These are phyloP conservation scores for Jimgerdemannia flammicorona DNA, from an alignment of 192 early-diverging fungal species.

Conservation along the genomic window DNA sequence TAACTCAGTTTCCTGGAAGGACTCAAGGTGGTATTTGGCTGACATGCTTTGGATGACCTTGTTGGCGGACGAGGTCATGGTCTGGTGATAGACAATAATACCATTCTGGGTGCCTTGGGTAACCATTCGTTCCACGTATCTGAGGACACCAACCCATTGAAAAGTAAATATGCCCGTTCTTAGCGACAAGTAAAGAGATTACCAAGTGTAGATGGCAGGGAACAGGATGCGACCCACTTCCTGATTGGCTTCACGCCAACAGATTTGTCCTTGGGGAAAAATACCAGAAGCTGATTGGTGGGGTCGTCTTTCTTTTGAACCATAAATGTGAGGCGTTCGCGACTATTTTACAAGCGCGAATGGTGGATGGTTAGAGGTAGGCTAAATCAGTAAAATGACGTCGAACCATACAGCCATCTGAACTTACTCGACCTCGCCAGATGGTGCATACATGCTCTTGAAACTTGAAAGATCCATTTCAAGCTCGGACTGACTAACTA, in stretches of 20 bases:
- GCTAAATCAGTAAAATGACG: no score
- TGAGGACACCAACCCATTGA: conserved; percentile 3
- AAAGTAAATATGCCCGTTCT: not conserved
- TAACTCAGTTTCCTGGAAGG: conserved; percentile 89
- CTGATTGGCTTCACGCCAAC: conserved; percentile 90
- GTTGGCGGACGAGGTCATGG: conserved; percentile 79
- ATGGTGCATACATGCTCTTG: conserved; percentile 57
- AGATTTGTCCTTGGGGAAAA: conserved; percentile 86
- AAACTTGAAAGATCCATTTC: conserved; percentile 83
- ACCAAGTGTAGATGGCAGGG: conserved; percentile 1
- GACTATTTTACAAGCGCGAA: conserved; percentile 37
- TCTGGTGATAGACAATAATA: conserved; percentile 85
- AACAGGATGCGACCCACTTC: conserved; percentile 50
- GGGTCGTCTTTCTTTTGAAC: conserved; percentile 80
- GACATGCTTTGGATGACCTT: conserved; percentile 73
- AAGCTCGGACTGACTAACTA: conserved; percentile 74
- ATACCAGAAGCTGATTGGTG: conserved; percentile 82
- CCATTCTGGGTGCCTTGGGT: conserved; percentile 76
- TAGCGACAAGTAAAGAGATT: not conserved
- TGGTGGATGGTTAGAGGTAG: not conserved
- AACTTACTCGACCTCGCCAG: conserved; percentile 75
- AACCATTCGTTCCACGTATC: conserved; percentile 76
- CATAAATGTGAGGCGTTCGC: conserved; percentile 76
- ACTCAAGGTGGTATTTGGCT: conserved; percentile 71
- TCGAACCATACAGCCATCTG: no score